Conservation (phyloP, 345 rosid genomes). For the Hevea brasiliensis region DNA sequence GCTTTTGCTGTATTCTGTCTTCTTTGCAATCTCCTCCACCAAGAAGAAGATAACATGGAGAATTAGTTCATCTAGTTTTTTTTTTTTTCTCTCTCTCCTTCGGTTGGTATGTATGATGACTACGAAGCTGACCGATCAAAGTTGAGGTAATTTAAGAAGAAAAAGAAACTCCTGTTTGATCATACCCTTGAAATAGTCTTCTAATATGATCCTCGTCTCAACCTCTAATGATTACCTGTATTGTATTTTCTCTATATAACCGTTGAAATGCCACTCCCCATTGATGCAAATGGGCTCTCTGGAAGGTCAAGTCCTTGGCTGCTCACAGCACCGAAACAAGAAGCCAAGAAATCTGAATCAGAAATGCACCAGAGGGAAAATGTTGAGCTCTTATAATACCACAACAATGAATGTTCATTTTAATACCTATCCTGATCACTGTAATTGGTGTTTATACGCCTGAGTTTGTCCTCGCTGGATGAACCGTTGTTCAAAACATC, state of each 20-base stretch:
- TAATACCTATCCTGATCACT: constrained; percentile 65
- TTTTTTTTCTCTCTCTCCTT: constrained; percentile 34
- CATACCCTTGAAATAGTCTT: constrained; percentile 14
- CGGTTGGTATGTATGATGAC: constrained; percentile 22
- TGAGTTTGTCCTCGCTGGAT: constrained; percentile 45
- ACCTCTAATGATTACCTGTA: constrained; percentile 34
- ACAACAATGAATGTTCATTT: not conserved
- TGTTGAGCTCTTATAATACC: not conserved
- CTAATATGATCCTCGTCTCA: constrained; percentile 20
- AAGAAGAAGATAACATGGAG: constrained; percentile 20
- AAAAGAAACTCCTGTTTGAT: constrained; percentile 20
- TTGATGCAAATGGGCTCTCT: constrained; percentile 82
- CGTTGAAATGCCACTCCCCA: constrained; percentile 64
- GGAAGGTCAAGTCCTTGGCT: constrained; percentile 73
- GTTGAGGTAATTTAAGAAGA: constrained; percentile 15
- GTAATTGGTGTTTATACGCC: constrained; percentile 42
- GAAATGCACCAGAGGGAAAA: not conserved
- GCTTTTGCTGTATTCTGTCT: constrained; percentile 30
- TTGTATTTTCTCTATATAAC: constrained; percentile 49
- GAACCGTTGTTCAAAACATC: constrained; percentile 59
- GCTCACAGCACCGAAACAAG: constrained; percentile 21
- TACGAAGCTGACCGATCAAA: constrained; percentile 23
- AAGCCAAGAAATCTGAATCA: not conserved
- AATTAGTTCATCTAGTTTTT: constrained; percentile 7
- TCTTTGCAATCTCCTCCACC: constrained; percentile 37